Conservation (phyloP, 306 rosid genomes). For the Cicer bijugum region DNA sequence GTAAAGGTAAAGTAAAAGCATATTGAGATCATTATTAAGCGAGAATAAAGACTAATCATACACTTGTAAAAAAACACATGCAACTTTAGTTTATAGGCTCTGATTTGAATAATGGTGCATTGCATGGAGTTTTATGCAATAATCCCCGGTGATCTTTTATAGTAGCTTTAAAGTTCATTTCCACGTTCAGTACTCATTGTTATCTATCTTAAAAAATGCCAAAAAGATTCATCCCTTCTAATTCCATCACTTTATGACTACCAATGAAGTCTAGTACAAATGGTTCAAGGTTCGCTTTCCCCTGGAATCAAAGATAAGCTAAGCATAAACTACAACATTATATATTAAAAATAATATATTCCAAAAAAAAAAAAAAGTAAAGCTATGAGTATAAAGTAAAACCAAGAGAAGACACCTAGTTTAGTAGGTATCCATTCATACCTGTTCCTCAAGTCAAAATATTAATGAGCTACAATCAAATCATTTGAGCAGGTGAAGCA, state of each 20-base stretch:
- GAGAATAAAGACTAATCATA: conserved; percentile 20
- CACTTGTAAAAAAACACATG: conserved; percentile 14
- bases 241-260: not conserved
- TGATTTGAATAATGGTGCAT: conserved; percentile 25
- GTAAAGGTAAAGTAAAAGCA: conserved; percentile 38
- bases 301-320: conserved; percentile 42
- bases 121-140: conserved; percentile 15
- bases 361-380: conserved; percentile 37
- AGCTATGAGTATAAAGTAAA: conserved; percentile 21
- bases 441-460: conserved; percentile 35
- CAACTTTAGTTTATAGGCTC: conserved; percentile 27
- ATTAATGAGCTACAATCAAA: conserved; percentile 36
- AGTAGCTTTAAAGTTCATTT: conserved; percentile 10
- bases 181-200: conserved; percentile 7
- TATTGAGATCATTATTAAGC: conserved; percentile 24
- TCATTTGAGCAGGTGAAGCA: conserved; percentile 58
- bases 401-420: conserved; percentile 8
- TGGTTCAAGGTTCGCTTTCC: conserved; percentile 28
- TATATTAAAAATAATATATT: not conserved
- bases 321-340: conserved; percentile 21
- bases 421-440: conserved; percentile 47
- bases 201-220: not conserved
- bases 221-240: not conserved
- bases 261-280: too few relatives aligned
- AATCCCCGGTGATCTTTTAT: conserved; percentile 22